phyloP scores from a whole-genome alignment of 2,329 filamentous ascomycete species.

The Aureobasidium musti region DNA sequence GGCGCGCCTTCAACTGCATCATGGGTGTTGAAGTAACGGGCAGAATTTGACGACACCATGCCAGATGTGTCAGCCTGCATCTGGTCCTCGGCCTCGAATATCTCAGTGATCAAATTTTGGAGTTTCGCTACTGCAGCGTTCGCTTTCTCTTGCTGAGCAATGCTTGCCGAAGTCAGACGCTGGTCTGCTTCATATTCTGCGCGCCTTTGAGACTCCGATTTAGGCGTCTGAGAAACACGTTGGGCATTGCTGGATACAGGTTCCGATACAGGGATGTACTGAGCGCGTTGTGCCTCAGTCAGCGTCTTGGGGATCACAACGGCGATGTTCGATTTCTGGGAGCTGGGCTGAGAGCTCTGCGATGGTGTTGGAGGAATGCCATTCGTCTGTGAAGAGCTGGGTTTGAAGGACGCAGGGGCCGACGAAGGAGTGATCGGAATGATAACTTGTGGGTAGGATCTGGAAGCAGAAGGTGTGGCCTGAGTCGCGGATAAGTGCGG shows the following conservation, averaged over 20 bases:
- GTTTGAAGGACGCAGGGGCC: background rate
- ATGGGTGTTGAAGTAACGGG: slow-evolving; percentile 58
- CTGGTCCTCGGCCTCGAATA: slow-evolving; percentile 77
- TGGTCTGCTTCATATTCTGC: slow-evolving; percentile 12
- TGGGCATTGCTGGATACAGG: background rate
- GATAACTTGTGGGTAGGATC: slow-evolving; percentile 6
- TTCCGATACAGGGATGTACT: slow-evolving; percentile 34
- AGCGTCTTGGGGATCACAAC: slow-evolving; percentile 36
- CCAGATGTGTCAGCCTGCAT: slow-evolving; percentile 58
- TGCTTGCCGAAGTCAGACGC: slow-evolving; percentile 33
- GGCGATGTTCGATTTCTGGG: background rate
- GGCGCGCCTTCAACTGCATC: slow-evolving; percentile 57
- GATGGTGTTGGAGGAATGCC: slow-evolving; percentile 1
- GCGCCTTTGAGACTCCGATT: slow-evolving; percentile 11
- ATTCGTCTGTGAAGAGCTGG: background rate
- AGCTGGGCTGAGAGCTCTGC: slow-evolving; percentile 2
- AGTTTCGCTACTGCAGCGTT: slow-evolving; percentile 72
- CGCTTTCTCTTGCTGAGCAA: slow-evolving; percentile 80
- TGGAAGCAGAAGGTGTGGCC: background rate
- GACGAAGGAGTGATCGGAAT: slow-evolving; percentile 14
- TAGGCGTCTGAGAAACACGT: background rate
- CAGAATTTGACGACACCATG: slow-evolving; percentile 45
- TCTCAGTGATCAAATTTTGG: slow-evolving; percentile 66
- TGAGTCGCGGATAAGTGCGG: background rate
- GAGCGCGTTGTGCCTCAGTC: slow-evolving; percentile 40